Base-by-base conservation (phyloP, 306 rosid species). In the Rosa lucieae region DNA sequence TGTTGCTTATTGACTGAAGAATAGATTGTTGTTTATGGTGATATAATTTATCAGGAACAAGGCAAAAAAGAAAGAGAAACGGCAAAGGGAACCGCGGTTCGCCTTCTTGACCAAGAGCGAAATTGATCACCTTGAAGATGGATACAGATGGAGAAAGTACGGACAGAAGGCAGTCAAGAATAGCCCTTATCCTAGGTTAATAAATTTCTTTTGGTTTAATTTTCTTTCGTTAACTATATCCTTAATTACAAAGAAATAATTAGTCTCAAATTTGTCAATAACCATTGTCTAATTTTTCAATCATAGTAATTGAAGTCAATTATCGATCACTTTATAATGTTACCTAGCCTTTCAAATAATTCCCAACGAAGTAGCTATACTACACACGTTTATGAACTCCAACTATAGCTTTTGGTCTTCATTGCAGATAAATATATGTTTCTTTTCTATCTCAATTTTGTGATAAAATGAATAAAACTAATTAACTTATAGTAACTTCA, bases 91-190 rank as follows among this genome's bases (percentile, higher is more conserved):
- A 78, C 96, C 97, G 18, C 87, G 98, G 5, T 89, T 89, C 80
- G 91, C 98, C 9, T 91, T 93, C 89, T 84, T 93, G 90, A 93
- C 98, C 1, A 90, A 91, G 89, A 93, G 97, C 56, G 96, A 93
- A 92, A 82, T 90, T 13, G 98, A 93, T 88, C 88, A 91, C 15
- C 98, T 93, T 84, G 97, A 93, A 87, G 98, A 93, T 89, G 98
- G 98, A 10, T 91, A 91, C 75, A 87, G 95, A 90, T 93, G 98
- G 98, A 90, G 98, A 86, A 93, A 93, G 80, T 93, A 93, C 79
- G 98, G 98, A 59, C 98, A 93, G 85, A 93, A 93, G 78, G 98
- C 98, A 39, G 98, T 93, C 76, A 93, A 93, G 84, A 93, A 93
- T 52, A 93, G 98, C 81, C 93, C 98, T 2, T 91, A 91, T 82